phyloP scores from a whole-genome alignment of 2,329 filamentous ascomycete species.

The Fusarium ramigenum region DNA sequence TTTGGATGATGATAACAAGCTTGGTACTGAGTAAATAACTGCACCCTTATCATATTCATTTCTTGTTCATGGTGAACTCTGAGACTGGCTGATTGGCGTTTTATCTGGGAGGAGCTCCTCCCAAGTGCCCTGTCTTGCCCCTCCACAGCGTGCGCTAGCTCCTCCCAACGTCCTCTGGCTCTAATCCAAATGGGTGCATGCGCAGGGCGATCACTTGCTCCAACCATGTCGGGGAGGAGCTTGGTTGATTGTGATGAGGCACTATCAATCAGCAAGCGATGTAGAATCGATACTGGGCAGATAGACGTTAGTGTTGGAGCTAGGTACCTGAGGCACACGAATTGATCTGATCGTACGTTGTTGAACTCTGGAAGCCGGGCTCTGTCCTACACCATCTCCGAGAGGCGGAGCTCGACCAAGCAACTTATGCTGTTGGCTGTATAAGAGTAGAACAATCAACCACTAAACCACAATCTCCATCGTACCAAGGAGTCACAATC shows the following conservation, averaged over 20 bases:
- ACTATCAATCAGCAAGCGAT: background rate
- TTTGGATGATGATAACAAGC: background rate
- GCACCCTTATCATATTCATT: background rate
- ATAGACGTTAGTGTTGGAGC: background rate
- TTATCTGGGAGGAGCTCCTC: slow-evolving; percentile 22
- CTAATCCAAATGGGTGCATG: background rate
- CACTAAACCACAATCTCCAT: background rate
- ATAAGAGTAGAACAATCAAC: slow-evolving; percentile 15
- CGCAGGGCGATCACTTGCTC: background rate
- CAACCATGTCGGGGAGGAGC: background rate
- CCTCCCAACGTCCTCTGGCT: background rate
- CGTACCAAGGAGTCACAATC: background rate
- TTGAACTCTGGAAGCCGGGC: background rate
- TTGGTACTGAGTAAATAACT: background rate
- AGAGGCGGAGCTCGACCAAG: slow-evolving; percentile 5
- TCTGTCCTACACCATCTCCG: background rate
- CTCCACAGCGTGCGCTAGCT: slow-evolving; percentile 2
- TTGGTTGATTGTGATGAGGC: background rate
- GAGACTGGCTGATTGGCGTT: background rate
- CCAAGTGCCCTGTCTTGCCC: background rate
- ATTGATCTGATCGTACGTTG: background rate
- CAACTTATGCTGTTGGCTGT: background rate
- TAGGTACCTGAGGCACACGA: background rate
- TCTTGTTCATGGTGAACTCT: background rate
- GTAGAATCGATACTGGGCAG: fast-evolving